Percentiles rank a stretch among this genome's conserved stretches.
Conservation (phyloP, 352 stramenopile species). For the Thalassiosira livingstoniorum region DNA sequence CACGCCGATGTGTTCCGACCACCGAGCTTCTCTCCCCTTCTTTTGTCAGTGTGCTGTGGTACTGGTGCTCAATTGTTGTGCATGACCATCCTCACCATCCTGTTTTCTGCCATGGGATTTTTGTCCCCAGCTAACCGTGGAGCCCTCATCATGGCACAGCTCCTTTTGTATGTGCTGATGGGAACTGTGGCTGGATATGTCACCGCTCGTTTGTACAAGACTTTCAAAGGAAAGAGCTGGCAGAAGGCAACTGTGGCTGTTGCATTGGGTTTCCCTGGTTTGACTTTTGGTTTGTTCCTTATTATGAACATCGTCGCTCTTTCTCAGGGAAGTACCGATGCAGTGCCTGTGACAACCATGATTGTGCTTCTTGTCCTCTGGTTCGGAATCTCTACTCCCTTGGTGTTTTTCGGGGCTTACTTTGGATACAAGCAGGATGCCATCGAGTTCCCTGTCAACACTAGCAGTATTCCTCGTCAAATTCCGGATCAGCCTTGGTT, state of each 20-base stretch:
- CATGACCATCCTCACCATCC: conserved; percentile 95
- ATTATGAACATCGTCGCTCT: conserved; percentile 97
- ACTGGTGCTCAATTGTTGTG: conserved; percentile 96
- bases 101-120: conserved; percentile 96
- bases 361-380: conserved; percentile 98
- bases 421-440: conserved; percentile 95
- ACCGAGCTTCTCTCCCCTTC: conserved; percentile 92
- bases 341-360: conserved; percentile 97
- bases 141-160: conserved; percentile 96
- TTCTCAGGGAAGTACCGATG: conserved; percentile 91
- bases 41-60: conserved; percentile 97
- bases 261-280: conserved; percentile 96
- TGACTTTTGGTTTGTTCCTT: conserved; percentile 97
- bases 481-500: conserved; percentile 99
- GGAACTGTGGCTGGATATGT: conserved; percentile 96
- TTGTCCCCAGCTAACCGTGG: conserved; percentile 96
- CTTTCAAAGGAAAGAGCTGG: conserved; percentile 99
- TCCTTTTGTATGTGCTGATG: conserved; percentile 98
- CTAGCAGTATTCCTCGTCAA: conserved; percentile 96
- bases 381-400: conserved; percentile 97
- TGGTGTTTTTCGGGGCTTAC: conserved; percentile 99
- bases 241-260: conserved; percentile 96
- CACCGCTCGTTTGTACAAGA: conserved; percentile 98
- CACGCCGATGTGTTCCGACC: conserved; percentile 99
- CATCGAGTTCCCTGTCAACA: conserved; percentile 96